phyloP scores from a whole-genome alignment of 257 asterid genomes.

The Ballota nigra region DNA sequence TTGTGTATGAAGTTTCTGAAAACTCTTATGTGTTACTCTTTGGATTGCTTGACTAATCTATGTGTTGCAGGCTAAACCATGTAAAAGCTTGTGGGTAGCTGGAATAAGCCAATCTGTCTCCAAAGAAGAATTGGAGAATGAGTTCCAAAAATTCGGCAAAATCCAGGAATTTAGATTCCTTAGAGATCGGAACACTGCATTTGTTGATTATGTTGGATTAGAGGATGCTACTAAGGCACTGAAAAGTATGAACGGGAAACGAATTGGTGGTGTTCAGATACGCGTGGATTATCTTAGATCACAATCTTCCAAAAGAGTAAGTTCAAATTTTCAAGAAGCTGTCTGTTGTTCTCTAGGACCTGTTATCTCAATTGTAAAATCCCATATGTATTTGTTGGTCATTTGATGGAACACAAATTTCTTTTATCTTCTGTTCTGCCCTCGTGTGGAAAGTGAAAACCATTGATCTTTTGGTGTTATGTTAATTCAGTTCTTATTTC shows the following conservation, averaged over 20 bases:
- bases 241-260: slow-evolving; percentile 74
- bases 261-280: slow-evolving; percentile 64
- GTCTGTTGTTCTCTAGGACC: neutral
- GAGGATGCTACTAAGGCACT: slow-evolving; percentile 88
- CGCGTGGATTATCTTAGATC: slow-evolving; percentile 97
- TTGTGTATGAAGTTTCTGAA: neutral
- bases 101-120: slow-evolving; percentile 75
- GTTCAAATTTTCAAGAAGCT: slow-evolving; percentile 29
- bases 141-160: slow-evolving; percentile 73
- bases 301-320: slow-evolving; percentile 76
- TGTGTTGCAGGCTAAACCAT: slow-evolving; percentile 82
- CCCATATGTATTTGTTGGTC: neutral
- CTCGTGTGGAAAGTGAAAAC: neutral
- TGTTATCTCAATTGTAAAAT: neutral
- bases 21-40: slow-evolving; percentile 10
- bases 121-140: slow-evolving; percentile 83
- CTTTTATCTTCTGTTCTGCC: slow-evolving; percentile 4
- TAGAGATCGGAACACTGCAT: slow-evolving; percentile 83
- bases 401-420: neutral
- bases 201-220: slow-evolving; percentile 63
- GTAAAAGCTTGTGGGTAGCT: slow-evolving; percentile 94
- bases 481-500: slow-evolving; percentile 12
- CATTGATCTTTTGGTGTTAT: slow-evolving; percentile 3
- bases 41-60: slow-evolving; percentile 12
- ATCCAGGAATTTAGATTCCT: slow-evolving; percentile 82